phyloP scores from a whole-genome alignment of 371 early-diverging fungal species.

The Apophysomyces trapeziformis region DNA sequence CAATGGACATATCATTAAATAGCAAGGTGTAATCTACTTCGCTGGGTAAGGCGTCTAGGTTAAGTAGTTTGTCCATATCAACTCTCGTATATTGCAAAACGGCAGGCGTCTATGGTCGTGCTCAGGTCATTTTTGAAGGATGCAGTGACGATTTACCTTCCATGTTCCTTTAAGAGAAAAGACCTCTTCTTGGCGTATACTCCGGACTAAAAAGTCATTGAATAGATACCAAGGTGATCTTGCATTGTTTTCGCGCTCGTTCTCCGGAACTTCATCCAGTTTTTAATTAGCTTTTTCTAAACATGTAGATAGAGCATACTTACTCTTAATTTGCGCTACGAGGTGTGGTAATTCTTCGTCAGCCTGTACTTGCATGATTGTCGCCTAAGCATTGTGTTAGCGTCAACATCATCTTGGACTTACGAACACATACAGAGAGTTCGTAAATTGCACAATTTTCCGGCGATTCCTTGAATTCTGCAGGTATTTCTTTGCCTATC shows the following conservation, averaged over 20 bases:
- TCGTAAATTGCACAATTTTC: constrained; percentile 60
- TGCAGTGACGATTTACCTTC: constrained; percentile 62
- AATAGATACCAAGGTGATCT: constrained; percentile 83
- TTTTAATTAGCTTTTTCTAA: neutral
- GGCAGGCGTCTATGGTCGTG: constrained; percentile 55
- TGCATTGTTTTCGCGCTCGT: constrained; percentile 35
- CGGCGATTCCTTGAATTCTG: constrained; percentile 44
- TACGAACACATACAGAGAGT: constrained; percentile 46
- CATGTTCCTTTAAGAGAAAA: constrained; percentile 71
- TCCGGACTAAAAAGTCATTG: constrained; percentile 92
- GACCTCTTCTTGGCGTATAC: constrained; percentile 71
- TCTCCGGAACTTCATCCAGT: constrained; percentile 29
- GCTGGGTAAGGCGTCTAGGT: constrained; percentile 37
- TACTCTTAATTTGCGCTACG: constrained; percentile 75
- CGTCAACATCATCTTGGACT: neutral
- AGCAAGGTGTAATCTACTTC: constrained; percentile 51
- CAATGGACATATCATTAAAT: constrained; percentile 51
- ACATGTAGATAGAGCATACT: neutral
- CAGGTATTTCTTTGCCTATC: constrained; percentile 44
- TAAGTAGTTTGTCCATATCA: constrained; percentile 48
- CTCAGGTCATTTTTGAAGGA: neutral
- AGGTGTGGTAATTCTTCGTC: constrained; percentile 74
- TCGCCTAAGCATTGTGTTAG: constrained; percentile 42
- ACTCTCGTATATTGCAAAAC: constrained; percentile 73
- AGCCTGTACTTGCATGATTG: constrained; percentile 67